Evolutionary conservation across 805 yeast genomes (phyloP), one percentile per base, ranked within the genome.

Genomic region (Teunomyces panamensis): DNA sequence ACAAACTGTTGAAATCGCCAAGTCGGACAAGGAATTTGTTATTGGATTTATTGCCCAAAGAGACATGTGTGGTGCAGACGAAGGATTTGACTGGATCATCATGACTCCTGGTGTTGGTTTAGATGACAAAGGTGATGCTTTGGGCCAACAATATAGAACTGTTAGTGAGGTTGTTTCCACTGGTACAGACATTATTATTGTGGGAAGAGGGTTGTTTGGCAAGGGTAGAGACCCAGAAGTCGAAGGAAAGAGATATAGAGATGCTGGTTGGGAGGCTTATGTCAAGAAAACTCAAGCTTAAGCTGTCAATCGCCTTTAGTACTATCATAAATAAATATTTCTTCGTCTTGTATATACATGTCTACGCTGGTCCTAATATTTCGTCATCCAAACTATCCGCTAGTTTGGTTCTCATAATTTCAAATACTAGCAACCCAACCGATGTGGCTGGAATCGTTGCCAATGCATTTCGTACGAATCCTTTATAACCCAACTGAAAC

Each of bases 81-180:
- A 84, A 58, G 94, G 92, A 1, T 91, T 87, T 59, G 99, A 94
- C 69, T 94, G 97, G 97, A 69, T 94, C 35, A 81, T 91, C 49
- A 85, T 94, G 94, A 92, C 99, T 0, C 99, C 99, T 0, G 99
- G 99, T 52, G 99, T 94, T 34, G 98, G 98, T 2, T 77, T 94
- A 45, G 99, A 92, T 63, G 98, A 92, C 63, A 94, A 86, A 65
- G 97, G 98, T 11, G 99, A 94, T 64, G 81, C 85, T 1, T 77
- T 94, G 51, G 99, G 99, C 20, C 99, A 94, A 68, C 98, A 94
- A 69, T 94, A 94, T 68, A 80, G 99, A 66, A 83, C 97, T 4
- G 98, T 92, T 3, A 81, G 81, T 53, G 89, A 87, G 50, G 99
- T 90, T 20, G 75, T 92, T 9, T 62, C 79, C 10, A 81, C 86